Percentiles rank a stretch among this genome's conserved stretches.
Evolutionary conservation across 2,329 filamentous ascomycete species (phyloP).

Genomic region (Mollisia scopiformis): DNA sequence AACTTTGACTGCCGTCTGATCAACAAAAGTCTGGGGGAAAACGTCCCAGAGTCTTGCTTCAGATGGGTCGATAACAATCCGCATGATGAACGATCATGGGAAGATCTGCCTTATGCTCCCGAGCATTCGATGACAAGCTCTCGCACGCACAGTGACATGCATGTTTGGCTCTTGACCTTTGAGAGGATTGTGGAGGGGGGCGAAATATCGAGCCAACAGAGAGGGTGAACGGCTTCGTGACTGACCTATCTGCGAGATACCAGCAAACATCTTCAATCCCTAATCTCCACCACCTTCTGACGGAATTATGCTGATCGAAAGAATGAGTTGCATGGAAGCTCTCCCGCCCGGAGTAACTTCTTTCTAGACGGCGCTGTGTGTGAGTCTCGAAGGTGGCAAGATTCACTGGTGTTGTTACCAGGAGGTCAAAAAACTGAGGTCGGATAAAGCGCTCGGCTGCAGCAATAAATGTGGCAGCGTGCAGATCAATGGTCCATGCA

Average conservation of each 20-base stretch:
- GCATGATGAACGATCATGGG: neutral
- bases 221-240: neutral
- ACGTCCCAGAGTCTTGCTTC: slow-evolving; percentile 15
- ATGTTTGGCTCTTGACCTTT: neutral
- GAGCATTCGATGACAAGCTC: neutral
- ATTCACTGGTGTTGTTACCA: neutral
- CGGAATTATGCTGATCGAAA: neutral
- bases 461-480: neutral
- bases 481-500: slow-evolving; percentile 3
- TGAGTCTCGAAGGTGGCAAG: slow-evolving; percentile 1
- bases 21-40: neutral
- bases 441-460: neutral
- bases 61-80: slow-evolving; percentile 3
- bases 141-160: neutral
- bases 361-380: neutral
- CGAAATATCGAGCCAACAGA: neutral
- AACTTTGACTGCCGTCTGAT: slow-evolving; percentile 15
- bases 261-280: slow-evolving; percentile 1
- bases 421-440: neutral
- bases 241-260: slow-evolving; percentile 4
- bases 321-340: neutral
- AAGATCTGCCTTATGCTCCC: neutral
- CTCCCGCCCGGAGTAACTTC: neutral
- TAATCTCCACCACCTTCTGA: neutral
- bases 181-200: neutral